Base-by-base conservation (phyloP, 192 early-diverging fungal genomes). In the Coemansia sp. region DNA sequence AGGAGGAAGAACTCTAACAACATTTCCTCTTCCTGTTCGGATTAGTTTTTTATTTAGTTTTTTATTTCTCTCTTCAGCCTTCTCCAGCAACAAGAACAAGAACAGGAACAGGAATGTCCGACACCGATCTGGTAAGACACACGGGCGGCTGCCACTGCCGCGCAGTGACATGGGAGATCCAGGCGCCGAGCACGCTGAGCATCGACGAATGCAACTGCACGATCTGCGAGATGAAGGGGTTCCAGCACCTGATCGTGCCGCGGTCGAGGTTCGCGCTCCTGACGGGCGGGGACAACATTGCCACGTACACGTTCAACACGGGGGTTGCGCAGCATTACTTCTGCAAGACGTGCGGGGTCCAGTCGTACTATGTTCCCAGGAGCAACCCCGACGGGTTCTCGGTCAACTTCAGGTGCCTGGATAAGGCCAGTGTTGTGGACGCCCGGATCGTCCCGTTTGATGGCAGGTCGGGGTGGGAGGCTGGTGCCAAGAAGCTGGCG, bases 221-320 rank as follows among this genome's bases (percentile, higher is more conserved):
- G 7, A 68, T 82, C 7, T 82, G 79, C 65, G 48, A 70, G 1
- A 63, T 76, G 64, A 46, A 73, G 61, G 79, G 79, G 3, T 82
- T 73, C 63, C 74, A 70, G 58, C 79, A 82, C 50, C 62, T 82
- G 11, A 82, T 73, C 5, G 79, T 82, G 25, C 71, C 74, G 2
- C 67, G 63, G 43, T 62, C 74, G 11, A 58, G 68, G 7, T 76
- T 82, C 22, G 70, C 54, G 39, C 65, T 82, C 25, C 65, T 71
- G 13, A 50, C 71, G 0, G 79, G 79, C 45, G 13, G 68, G 22
- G 71, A 82, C 62, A 73, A 65, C 20, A 61, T 85, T 12, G 68
- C 76, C 37, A 73, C 73, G 53, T 86, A 86, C 58, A 78, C 81
- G n/a, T 86, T 86, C 57, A 79, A 79, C 66, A 76, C 85, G 58